Evolutionary conservation across 192 early-diverging fungal species (phyloP), one percentile per base, ranked within the genome.

Genomic region (Linnemannia elongata): DNA sequence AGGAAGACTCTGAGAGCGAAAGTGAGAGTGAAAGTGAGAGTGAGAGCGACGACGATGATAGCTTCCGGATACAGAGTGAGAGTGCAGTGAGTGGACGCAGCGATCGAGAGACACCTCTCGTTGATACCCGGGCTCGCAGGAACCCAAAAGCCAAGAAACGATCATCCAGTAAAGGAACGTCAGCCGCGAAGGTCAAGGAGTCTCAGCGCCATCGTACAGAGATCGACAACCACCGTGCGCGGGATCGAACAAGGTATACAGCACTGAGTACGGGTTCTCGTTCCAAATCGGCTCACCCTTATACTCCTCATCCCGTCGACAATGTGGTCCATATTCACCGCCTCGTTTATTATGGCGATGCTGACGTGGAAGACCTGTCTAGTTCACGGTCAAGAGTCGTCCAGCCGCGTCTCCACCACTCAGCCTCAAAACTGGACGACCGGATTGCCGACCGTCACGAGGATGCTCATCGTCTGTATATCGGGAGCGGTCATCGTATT

Each of bases 301-400:
- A 79, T 22, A 57, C 36, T 36, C 72, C 52, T 30, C 72, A 66
- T 30, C 1, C 38, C 20, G 60, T 69, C 12, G 83, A 80, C 27
- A 80, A 77, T 35, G 69, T 77, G 35, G 83, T 86, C 22, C 83
- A 86, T 39, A 80, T 86, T 69, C 83, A 86, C 35, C 83, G 80
- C 49, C 83, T 81, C 24, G 75, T 80, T 44, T 72, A 86, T 22
- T 86, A 75, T 57, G 57, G 69, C 20, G 78, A 76, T 24, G 75
- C 70, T 0, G 74, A 77, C 60, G 8, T n/a, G 17, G 39, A 74
- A 24, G 36, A 44, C 39, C 5, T 66, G 0, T 30, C 27, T 33
- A 33, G 12, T 66, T 0, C 30, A 10, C 60, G 60, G 15, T 13
- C 60, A 66, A 27, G 27, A 15, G 13, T 15, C 60, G 1, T 33